Percentiles rank a stretch among this genome's conserved stretches.
Evolutionary conservation across 1,284 basidiomycete genomes (phyloP).

Genomic region (Apiotrichum montevideense): DNA sequence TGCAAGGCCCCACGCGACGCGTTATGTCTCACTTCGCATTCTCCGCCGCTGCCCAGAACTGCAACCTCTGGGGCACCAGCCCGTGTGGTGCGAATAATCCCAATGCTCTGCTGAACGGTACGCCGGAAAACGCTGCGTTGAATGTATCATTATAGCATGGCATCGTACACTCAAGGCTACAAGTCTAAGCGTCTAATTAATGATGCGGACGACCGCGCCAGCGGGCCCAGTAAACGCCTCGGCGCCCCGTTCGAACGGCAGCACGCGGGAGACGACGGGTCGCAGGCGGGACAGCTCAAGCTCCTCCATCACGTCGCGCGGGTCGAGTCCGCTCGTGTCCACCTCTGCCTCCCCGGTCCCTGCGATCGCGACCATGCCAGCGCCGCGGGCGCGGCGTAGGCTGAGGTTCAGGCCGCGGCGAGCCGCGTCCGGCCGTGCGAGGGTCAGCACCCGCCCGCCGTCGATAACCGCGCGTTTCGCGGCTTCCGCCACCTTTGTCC

Average conservation of each 20-base stretch:
- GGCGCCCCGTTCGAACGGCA: conserved; percentile 38
- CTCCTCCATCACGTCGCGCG: conserved; percentile 43
- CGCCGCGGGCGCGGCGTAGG: conserved; percentile 6
- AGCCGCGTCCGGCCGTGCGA: background rate
- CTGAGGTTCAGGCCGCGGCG: background rate
- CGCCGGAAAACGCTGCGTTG: background rate
- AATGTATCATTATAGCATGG: background rate
- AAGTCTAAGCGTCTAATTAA: conserved; percentile 1
- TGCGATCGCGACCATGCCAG: conserved; percentile 29
- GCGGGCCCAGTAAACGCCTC: conserved; percentile 26
- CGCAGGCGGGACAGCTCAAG: conserved; percentile 28
- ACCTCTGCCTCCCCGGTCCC: conserved; percentile 43
- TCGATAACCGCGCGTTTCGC: conserved; percentile 57
- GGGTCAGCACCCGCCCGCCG: conserved; percentile 30
- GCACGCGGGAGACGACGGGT: conserved; percentile 26
- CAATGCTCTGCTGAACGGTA: no score
- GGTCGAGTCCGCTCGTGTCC: conserved; percentile 39
- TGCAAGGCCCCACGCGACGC: no score
- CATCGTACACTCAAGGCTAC: no score
- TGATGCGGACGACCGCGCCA: conserved; percentile 4
- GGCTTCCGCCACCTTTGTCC: conserved; percentile 66
- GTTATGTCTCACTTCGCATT: no score
- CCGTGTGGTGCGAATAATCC: no score
- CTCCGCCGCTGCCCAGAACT: no score
- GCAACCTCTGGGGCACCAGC: no score